Evolutionary conservation across 2,329 filamentous ascomycete species (phyloP).

Genomic region (Colletotrichum godetiae): DNA sequence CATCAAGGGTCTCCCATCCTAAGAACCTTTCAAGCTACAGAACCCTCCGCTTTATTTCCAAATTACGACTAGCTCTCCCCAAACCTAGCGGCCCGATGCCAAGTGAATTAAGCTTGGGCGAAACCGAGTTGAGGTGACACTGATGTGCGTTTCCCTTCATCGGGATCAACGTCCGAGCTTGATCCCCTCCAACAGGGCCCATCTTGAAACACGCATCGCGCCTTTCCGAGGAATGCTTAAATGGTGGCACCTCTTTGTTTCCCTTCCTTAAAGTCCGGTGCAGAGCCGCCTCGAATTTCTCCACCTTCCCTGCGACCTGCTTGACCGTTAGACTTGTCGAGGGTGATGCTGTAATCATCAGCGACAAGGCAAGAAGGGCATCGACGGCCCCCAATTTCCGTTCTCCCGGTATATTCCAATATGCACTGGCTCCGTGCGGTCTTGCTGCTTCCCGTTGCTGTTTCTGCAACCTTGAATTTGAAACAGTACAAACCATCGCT

Average conservation of each 20-base stretch:
- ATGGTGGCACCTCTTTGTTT: neutral
- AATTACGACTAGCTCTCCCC: neutral
- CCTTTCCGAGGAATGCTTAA: constrained; percentile 27
- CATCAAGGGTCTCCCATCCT: neutral
- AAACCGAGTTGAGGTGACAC: constrained; percentile 24
- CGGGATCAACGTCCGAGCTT: constrained; percentile 24
- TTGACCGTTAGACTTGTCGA: neutral
- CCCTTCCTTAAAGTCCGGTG: neutral
- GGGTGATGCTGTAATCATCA: constrained; percentile 1
- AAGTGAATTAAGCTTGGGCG: constrained; percentile 16
- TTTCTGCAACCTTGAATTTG: constrained; percentile 32
- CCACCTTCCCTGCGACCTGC: neutral
- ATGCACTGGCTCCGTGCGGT: constrained; percentile 19
- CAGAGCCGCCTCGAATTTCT: neutral
- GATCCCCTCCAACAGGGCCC: constrained; percentile 16
- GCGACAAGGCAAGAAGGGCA: constrained; percentile 5
- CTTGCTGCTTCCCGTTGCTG: constrained; percentile 6
- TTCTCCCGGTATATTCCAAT: neutral
- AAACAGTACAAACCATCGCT: constrained; percentile 24
- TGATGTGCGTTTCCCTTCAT: constrained; percentile 12
- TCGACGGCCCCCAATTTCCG: neutral
- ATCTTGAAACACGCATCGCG: constrained; percentile 33
- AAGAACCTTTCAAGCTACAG: neutral
- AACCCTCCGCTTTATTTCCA: too few relatives aligned
- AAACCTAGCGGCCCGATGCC: neutral